These are phyloP conservation scores for Delonix regia DNA, from an alignment of 306 rosid genomes.

Conservation along the genomic window DNA sequence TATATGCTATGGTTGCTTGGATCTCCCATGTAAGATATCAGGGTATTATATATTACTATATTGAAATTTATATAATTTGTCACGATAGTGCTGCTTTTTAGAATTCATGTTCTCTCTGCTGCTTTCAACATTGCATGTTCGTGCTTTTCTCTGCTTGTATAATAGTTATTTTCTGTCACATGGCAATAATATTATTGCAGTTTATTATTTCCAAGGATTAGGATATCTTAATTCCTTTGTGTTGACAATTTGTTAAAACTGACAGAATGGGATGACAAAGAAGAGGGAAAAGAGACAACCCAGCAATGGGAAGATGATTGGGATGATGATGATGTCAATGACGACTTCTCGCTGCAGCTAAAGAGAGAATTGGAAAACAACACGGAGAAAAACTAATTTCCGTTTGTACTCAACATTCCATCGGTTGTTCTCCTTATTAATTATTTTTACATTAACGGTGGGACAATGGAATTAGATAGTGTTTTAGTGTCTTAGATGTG, in stretches of 20 bases:
- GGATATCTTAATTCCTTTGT: not conserved
- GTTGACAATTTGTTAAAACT: not conserved
- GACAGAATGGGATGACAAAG: constrained; percentile 23
- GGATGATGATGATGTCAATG: constrained; percentile 72
- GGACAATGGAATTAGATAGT: not conserved
- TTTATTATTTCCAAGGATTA: not conserved
- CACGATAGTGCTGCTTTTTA: not conserved
- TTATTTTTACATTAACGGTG: not conserved
- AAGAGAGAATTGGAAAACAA: constrained; percentile 13
- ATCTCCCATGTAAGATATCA: not conserved
- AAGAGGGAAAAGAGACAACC: constrained; percentile 46
- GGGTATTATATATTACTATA: no score
- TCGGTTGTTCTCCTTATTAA: not conserved
- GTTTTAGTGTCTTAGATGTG: not conserved
- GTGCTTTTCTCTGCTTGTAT: not conserved
- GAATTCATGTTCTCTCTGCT: not conserved
- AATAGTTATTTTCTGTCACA: not conserved
- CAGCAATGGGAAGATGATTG: constrained; percentile 80
- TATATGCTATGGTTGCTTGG: not conserved
- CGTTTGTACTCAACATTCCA: not conserved
- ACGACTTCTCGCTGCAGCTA: constrained; percentile 54
- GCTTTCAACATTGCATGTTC: not conserved
- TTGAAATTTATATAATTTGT: not conserved
- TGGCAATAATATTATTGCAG: not conserved
- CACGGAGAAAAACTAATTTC: constrained; percentile 41